Evolutionary conservation across 257 asterid species (phyloP).

Genomic region (Fraxinus quadrangulata): DNA sequence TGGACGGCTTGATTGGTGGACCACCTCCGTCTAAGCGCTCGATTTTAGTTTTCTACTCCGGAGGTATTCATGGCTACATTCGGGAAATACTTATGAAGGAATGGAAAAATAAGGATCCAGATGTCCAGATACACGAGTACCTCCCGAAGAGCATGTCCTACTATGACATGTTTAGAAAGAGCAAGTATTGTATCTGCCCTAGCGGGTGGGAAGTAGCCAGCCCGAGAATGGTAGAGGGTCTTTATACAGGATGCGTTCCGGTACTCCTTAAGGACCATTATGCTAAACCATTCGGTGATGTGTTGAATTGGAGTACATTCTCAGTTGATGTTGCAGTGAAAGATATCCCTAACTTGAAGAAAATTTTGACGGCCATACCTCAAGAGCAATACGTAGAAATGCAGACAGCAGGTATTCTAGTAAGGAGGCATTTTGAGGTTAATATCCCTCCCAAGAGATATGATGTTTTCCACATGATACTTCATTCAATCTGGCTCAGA

Average conservation of each 20-base stretch:
- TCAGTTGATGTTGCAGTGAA: slow-evolving; percentile 36
- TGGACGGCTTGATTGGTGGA: slow-evolving; percentile 55
- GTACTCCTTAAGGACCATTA: slow-evolving; percentile 57
- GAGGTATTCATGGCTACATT: slow-evolving; percentile 57
- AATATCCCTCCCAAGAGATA: slow-evolving; percentile 53
- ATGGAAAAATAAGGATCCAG: slow-evolving; percentile 45
- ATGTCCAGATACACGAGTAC: slow-evolving; percentile 47
- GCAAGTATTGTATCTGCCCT: slow-evolving; percentile 62
- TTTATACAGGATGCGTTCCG: slow-evolving; percentile 61
- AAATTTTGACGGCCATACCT: slow-evolving; percentile 44
- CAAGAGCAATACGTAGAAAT: slow-evolving; percentile 33
- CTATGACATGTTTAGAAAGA: slow-evolving; percentile 54
- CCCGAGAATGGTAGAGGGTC: slow-evolving; percentile 67
- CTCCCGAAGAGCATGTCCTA: slow-evolving; percentile 46
- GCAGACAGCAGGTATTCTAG: slow-evolving; percentile 46
- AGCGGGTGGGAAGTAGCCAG: slow-evolving; percentile 72
- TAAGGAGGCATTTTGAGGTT: slow-evolving; percentile 56
- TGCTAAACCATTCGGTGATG: slow-evolving; percentile 53
- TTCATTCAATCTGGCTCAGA: slow-evolving; percentile 63
- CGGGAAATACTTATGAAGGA: slow-evolving; percentile 53
- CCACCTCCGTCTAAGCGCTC: slow-evolving; percentile 45
- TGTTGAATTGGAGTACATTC: slow-evolving; percentile 53
- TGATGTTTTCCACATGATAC: slow-evolving; percentile 63
- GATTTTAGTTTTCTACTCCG: slow-evolving; percentile 51
- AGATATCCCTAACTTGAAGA: slow-evolving; percentile 49